Percentiles rank a stretch among this genome's conserved stretches.
Conservation (phyloP, 225 moss, liverwort and hornwort species). For the Physcomitrellopsis africana region DNA sequence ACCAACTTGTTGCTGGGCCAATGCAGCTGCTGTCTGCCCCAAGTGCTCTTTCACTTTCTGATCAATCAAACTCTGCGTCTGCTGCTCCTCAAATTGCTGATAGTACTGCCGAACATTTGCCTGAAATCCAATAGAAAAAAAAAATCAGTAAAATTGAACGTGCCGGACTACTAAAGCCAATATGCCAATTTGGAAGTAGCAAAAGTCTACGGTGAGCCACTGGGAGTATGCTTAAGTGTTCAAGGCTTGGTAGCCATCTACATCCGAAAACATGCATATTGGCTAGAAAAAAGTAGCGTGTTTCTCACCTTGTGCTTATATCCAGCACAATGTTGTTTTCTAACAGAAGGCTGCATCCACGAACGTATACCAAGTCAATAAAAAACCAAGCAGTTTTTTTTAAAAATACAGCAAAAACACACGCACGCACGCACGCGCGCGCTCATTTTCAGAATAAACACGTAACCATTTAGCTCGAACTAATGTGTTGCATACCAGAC, state of each 20-base stretch:
- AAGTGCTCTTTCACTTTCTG: constrained; percentile 98
- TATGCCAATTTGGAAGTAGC: neutral
- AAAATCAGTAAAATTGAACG: neutral
- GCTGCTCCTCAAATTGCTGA: constrained; percentile 99
- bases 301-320: constrained; percentile 89
- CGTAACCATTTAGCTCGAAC: too few species aligned
- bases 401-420: too few species aligned
- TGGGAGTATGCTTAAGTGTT: neutral
- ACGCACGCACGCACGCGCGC: too few species aligned
- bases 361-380: constrained; percentile 19
- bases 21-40: constrained; percentile 86
- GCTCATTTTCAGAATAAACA: too few species aligned
- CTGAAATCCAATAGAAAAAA: constrained; percentile 32
- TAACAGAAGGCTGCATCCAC: constrained; percentile 87
- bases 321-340: constrained; percentile 98
- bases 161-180: neutral
- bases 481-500: too few species aligned
- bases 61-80: constrained; percentile 98
- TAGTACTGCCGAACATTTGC: constrained; percentile 97
- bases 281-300: neutral
- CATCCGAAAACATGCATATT: neutral
- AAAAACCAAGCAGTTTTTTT: too few species aligned
- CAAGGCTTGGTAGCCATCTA: neutral
- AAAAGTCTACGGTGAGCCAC: neutral
- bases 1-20: constrained; percentile 77